These are phyloP conservation scores for Tylopilus sp. DNA, from an alignment of 1,284 basidiomycete genomes.

Conservation along the genomic window DNA sequence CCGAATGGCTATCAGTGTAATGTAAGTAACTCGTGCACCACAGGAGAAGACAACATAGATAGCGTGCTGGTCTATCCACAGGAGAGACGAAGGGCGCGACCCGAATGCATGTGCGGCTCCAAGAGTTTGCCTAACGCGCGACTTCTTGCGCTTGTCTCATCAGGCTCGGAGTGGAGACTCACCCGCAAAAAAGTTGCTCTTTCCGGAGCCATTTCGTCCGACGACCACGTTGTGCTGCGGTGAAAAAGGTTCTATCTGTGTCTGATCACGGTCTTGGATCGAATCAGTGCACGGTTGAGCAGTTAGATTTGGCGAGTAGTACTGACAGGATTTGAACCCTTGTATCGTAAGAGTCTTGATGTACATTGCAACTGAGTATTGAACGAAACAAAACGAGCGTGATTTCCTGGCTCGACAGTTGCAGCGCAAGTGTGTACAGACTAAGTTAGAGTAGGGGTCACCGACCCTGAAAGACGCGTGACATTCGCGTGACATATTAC, in stretches of 20 bases:
- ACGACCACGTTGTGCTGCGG: slow-evolving; percentile 92
- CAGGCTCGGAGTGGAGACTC: neutral
- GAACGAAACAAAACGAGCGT: neutral
- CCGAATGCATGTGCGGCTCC: no score
- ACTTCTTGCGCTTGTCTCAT: neutral
- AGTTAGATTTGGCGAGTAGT: neutral
- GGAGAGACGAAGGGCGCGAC: neutral
- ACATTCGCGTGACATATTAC: slow-evolving; percentile 21
- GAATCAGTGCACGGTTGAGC: slow-evolving; percentile 6
- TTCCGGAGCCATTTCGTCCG: slow-evolving; percentile 92
- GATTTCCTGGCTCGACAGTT: neutral
- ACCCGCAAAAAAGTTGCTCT: slow-evolving; percentile 97
- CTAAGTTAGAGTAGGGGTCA: neutral
- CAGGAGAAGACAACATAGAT: neutral
- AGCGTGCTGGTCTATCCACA: neutral
- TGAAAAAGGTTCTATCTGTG: slow-evolving; percentile 78
- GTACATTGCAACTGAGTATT: slow-evolving; percentile 47
- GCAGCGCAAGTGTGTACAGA: no score
- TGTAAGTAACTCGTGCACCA: slow-evolving; percentile 6
- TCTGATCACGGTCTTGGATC: slow-evolving; percentile 71
- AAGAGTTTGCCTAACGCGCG: neutral
- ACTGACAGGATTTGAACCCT: slow-evolving; percentile 93
- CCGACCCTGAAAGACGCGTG: no score
- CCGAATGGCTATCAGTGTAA: slow-evolving; percentile 69
- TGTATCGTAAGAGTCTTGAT: slow-evolving; percentile 94